Evolutionary conservation across 441 rosid genomes (phyloP), one percentile per base, ranked within the genome.

Genomic region (Erodium texanum): DNA sequence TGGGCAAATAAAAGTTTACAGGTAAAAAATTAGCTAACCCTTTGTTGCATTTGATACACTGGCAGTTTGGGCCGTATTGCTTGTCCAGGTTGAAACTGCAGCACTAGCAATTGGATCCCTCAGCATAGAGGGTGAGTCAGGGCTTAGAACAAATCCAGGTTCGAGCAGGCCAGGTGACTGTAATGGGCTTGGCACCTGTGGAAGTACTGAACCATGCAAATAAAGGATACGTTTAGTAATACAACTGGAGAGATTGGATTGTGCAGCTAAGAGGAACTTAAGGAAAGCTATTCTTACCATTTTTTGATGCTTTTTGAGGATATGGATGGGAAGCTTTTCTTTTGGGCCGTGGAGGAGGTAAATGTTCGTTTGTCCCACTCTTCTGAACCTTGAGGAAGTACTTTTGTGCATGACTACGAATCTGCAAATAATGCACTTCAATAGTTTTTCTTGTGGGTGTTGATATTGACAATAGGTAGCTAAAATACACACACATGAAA

Each of bases 61-160:
- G 64, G 82, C 81, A 61, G 82, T 75, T 61, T 80, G 91, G 54
- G 65, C 59, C 14, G 77, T 22, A 34, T 85, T 88, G 76, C 84
- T 85, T 68, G 81, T 85, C 92, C 87, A 80, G 32, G 96, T 81
- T 74, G 83, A 75, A 8, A 83, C 73, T 65, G 82, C 78, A 18
- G 83, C 78, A 69, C 75, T 73, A 69, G 77, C 72, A 73, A 79
- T 68, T 61, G 93, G 84, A 73, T 78, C 77, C 83, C 81, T 70
- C 71, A 71, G 89, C 82, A 85, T 81, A 14, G 92, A 83, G 50
- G 87, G 66, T 56, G 96, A 81, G 68, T 91, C 89, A 0, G 89
- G 80, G 77, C 81, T 79, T 58, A 69, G 65, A 82, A 76, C 71
- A 76, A 62, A 76, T 70, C 85, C 83, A 62, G 85, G 72, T 74